A percentile compares a stretch with the other conserved stretches of the same genome.
phyloP scores from a whole-genome alignment of 164 flowering plant genomes.

The Magnolia officinalis region DNA sequence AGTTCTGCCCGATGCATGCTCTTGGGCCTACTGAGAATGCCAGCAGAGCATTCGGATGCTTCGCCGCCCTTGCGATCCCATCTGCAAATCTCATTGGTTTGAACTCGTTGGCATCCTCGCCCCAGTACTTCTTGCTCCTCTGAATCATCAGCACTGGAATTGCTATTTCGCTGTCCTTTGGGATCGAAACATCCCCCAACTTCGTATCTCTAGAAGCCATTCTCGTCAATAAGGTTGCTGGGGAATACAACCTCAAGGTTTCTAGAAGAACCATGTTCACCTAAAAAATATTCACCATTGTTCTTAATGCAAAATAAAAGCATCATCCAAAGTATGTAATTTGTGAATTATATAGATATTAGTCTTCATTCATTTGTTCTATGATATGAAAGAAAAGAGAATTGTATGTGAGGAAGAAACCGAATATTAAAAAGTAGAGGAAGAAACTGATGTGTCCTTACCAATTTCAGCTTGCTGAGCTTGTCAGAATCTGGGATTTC shows the following conservation, averaged over 20 bases:
- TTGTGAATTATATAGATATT: too few species aligned
- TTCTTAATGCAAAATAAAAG: too few species aligned
- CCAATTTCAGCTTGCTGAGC: slow-evolving; percentile 32
- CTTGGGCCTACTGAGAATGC: slow-evolving; percentile 34
- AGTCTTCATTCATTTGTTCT: too few species aligned
- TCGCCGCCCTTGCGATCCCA: slow-evolving; percentile 32
- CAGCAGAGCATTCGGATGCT: slow-evolving; percentile 33
- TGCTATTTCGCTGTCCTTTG: slow-evolving; percentile 14
- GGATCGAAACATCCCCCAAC: slow-evolving; percentile 29
- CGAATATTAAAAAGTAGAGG: neutral
- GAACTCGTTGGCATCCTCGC: slow-evolving; percentile 43
- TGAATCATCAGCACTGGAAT: slow-evolving; percentile 26
- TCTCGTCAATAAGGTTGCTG: slow-evolving; percentile 16
- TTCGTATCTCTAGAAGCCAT: slow-evolving; percentile 20
- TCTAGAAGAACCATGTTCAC: slow-evolving; percentile 39
- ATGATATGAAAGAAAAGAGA: too few species aligned
- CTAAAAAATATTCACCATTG: slow-evolving; percentile 8
- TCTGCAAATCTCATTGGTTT: slow-evolving; percentile 35
- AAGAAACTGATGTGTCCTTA: neutral
- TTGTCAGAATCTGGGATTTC: slow-evolving; percentile 24
- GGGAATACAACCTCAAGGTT: slow-evolving; percentile 33
- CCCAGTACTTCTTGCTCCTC: slow-evolving; percentile 30
- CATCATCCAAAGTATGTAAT: too few species aligned
- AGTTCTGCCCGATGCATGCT: slow-evolving; percentile 35
- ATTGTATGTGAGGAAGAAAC: too few species aligned